These are phyloP conservation scores for Macrophomina pseudophaseolina DNA, from an alignment of 2,329 filamentous ascomycete species.

Conservation along the genomic window DNA sequence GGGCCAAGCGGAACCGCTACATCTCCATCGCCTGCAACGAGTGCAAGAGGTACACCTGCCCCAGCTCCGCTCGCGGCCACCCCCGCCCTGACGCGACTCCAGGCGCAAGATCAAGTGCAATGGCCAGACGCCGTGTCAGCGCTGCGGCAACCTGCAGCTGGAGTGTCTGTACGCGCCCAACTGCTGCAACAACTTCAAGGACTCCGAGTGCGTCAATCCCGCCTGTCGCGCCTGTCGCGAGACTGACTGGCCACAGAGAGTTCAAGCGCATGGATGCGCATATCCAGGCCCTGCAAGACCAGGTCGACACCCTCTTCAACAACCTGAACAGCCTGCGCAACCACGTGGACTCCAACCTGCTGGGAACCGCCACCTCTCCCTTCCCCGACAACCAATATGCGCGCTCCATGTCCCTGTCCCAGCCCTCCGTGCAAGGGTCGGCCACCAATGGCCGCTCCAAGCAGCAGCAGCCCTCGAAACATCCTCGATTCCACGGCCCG, in stretches of 20 bases:
- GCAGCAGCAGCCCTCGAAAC: constrained; percentile 40
- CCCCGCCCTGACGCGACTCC: constrained; percentile 58
- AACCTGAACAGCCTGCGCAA: constrained; percentile 71
- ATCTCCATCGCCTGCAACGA: constrained; percentile 69
- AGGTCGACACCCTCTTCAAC: constrained; percentile 78
- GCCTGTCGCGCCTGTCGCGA: neutral
- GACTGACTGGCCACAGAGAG: constrained; percentile 56
- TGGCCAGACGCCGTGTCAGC: constrained; percentile 67
- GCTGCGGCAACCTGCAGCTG: constrained; percentile 67
- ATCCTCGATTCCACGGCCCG: constrained; percentile 77
- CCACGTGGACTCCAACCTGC: constrained; percentile 44
- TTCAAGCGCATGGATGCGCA: constrained; percentile 81
- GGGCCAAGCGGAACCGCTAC: constrained; percentile 69
- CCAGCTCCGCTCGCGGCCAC: constrained; percentile 36
- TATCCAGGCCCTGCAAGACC: constrained; percentile 77
- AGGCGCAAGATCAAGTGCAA: constrained; percentile 72
- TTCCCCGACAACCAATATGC: constrained; percentile 36
- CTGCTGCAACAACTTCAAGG: constrained; percentile 83
- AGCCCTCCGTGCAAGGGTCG: constrained; percentile 44
- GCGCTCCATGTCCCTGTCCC: constrained; percentile 44
- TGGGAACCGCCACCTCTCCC: constrained; percentile 21
- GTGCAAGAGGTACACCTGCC: constrained; percentile 41
- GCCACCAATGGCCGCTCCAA: constrained; percentile 46
- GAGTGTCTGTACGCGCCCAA: constrained; percentile 71
- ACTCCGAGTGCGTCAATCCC: constrained; percentile 67